These are phyloP conservation scores for Lactarius pseudohatsudake DNA, from an alignment of 768 basidiomycete genomes.

Conservation along the genomic window DNA sequence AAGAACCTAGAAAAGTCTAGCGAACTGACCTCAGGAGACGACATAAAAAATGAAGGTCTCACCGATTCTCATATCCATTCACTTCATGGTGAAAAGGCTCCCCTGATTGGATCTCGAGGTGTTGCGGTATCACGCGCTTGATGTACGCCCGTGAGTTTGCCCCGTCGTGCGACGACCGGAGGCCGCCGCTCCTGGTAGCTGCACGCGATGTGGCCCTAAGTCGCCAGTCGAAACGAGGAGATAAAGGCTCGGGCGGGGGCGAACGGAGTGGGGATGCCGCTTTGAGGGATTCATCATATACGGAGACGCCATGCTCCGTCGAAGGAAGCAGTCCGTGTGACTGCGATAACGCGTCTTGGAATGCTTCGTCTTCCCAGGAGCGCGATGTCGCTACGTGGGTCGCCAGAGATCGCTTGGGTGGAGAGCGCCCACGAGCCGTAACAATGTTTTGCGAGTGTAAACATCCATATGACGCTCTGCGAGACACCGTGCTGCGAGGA, in stretches of 20 bases:
- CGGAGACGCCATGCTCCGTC: not conserved
- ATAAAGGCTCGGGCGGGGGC: not conserved
- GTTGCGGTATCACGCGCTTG: constrained; percentile 43
- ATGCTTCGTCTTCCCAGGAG: constrained; percentile 19
- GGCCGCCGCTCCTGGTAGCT: constrained; percentile 4
- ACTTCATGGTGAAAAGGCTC: constrained; percentile 52
- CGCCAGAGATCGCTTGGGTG: constrained; percentile 8
- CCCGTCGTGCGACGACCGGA: constrained; percentile 23
- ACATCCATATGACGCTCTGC: not conserved
- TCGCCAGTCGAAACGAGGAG: constrained; percentile 63
- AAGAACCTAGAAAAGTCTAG: constrained; percentile 43
- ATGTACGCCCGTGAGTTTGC: constrained; percentile 32
- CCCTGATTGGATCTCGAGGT: constrained; percentile 36
- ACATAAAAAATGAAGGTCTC: constrained; percentile 28
- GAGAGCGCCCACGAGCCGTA: not conserved
- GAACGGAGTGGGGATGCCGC: constrained; percentile 15
- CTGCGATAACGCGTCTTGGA: constrained; percentile 10
- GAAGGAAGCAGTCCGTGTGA: not conserved
- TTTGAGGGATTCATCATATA: constrained; percentile 13
- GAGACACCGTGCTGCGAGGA: not conserved
- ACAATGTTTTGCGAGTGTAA: not conserved
- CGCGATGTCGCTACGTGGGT: not conserved
- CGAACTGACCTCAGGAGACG: not conserved
- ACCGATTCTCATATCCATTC: constrained; percentile 57
- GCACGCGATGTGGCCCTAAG: constrained; percentile 51